These are phyloP conservation scores for Punica granatum DNA, from an alignment of 345 rosid genomes.

Conservation along the genomic window DNA sequence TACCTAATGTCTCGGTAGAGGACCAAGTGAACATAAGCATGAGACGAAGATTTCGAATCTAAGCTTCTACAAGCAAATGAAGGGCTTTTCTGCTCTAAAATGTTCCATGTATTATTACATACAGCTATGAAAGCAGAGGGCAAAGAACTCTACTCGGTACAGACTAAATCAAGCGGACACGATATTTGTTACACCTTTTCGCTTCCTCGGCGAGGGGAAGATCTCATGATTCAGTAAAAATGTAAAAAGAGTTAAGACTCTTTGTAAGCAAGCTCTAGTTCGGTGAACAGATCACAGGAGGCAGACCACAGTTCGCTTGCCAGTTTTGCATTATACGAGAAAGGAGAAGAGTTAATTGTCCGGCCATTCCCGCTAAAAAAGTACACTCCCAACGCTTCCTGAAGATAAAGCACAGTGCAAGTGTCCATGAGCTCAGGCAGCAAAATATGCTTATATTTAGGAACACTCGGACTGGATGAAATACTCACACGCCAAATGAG, in stretches of 20 bases:
- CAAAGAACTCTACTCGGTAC: too few relatives aligned
- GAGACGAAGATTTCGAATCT: too few relatives aligned
- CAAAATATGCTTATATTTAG: not conserved
- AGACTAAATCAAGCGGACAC: not conserved
- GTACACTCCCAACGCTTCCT: slow-evolving; percentile 67
- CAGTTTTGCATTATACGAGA: slow-evolving; percentile 39
- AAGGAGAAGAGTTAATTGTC: slow-evolving; percentile 41
- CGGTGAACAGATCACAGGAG: slow-evolving; percentile 33
- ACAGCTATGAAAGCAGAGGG: too few relatives aligned
- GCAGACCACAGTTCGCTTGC: slow-evolving; percentile 62
- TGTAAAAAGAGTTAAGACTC: not conserved
- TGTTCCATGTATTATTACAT: too few relatives aligned
- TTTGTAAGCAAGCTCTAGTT: slow-evolving; percentile 24
- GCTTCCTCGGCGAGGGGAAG: not conserved
- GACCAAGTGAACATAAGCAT: too few relatives aligned
- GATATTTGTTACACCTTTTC: not conserved
- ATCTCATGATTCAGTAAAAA: not conserved
- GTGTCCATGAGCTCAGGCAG: not conserved
- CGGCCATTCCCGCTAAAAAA: slow-evolving; percentile 81
- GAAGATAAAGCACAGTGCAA: slow-evolving; percentile 9
- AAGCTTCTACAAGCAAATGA: too few relatives aligned
- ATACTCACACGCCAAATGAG: not conserved
- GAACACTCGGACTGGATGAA: not conserved
- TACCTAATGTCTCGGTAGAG: not conserved
- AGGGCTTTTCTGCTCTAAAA: too few relatives aligned